phyloP scores from a whole-genome alignment of 225 moss, liverwort and hornwort genomes.

The Bryoerythrophyllum caledonicum region DNA sequence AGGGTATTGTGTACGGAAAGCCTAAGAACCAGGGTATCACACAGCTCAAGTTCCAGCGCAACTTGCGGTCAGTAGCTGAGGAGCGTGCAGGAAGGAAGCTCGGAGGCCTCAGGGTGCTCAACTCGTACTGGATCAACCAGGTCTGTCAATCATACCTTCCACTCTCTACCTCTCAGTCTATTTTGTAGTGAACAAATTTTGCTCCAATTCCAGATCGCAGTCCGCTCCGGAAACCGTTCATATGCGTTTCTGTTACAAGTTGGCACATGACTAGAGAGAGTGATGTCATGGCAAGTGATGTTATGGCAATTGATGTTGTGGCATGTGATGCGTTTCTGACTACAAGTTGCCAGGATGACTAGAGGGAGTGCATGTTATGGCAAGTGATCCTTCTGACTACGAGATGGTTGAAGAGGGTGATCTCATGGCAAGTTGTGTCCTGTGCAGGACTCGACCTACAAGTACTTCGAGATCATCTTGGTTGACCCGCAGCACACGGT shows the following conservation, averaged over 20 bases:
- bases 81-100: constrained; percentile 48
- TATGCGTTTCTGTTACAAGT: not conserved
- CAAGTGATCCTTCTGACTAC: too few relatives aligned
- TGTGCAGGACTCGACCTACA: constrained; percentile 85
- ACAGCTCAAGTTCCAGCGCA: constrained; percentile 44
- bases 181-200: not conserved
- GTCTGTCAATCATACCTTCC: constrained; percentile 30
- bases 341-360: too few relatives aligned
- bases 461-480: constrained; percentile 79
- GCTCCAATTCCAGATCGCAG: not conserved
- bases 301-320: not conserved
- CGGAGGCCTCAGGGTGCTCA: constrained; percentile 43
- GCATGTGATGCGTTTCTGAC: too few relatives aligned
- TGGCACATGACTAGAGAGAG: not conserved
- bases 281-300: not conserved
- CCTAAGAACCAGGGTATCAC: constrained; percentile 40
- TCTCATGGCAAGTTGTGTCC: not conserved
- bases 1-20: constrained; percentile 48
- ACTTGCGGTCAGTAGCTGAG: constrained; percentile 41
- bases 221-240: not conserved
- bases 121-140: constrained; percentile 52
- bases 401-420: not conserved
- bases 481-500: constrained; percentile 67
- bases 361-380: not conserved
- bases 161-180: not conserved